Evolutionary conservation across 805 yeast species (phyloP).

Genomic region (Kodamaea jinghongensis): DNA sequence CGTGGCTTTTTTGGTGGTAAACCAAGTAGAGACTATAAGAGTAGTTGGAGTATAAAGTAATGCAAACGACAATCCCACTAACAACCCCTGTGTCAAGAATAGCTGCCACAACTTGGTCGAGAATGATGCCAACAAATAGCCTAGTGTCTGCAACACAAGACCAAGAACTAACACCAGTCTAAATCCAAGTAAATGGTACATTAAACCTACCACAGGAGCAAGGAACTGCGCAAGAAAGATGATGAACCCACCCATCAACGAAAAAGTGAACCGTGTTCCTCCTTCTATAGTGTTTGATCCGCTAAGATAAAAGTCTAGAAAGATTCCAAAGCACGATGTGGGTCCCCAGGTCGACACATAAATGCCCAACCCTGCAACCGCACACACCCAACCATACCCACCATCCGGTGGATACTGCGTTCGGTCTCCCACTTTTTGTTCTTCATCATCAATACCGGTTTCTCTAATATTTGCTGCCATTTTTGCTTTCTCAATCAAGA

Average conservation of each 20-base stretch:
- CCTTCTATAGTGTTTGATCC: too few relatives aligned
- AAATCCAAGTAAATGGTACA: constrained; percentile 50
- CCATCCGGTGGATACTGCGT: constrained; percentile 35
- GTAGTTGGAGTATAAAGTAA: constrained; percentile 44
- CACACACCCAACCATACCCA: constrained; percentile 53
- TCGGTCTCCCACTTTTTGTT: too few relatives aligned
- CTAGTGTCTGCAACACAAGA: constrained; percentile 40
- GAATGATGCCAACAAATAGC: constrained; percentile 51
- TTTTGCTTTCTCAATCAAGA: too few relatives aligned
- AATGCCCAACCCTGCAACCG: constrained; percentile 47
- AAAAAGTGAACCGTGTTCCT: too few relatives aligned
- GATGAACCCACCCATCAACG: too few relatives aligned
- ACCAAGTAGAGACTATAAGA: constrained; percentile 50
- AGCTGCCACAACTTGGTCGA: constrained; percentile 50
- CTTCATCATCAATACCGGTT: too few relatives aligned
- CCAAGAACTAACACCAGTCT: constrained; percentile 47
- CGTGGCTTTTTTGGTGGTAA: constrained; percentile 41
- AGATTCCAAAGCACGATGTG: constrained; percentile 58
- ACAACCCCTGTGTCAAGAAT: constrained; percentile 50
- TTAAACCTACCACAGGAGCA: constrained; percentile 49
- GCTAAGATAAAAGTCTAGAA: constrained; percentile 47
- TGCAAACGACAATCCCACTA: constrained; percentile 47
- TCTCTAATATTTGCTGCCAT: too few relatives aligned
- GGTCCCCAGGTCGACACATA: constrained; percentile 57
- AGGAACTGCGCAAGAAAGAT: too few relatives aligned